Conservation (phyloP, 2,329 filamentous ascomycete species). For the Cladosporium sp. region DNA sequence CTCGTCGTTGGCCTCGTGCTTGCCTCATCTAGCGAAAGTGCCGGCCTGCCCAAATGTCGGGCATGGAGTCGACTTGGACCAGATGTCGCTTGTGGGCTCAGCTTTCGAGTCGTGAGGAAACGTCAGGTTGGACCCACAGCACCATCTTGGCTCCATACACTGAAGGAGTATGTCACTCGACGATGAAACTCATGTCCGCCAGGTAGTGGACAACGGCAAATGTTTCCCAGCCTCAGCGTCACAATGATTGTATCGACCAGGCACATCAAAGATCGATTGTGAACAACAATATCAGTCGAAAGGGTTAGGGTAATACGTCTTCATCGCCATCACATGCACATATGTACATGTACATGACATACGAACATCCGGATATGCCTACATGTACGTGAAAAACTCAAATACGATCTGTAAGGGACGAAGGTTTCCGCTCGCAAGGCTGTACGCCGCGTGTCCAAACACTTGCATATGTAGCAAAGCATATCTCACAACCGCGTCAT, state of each 20-base stretch:
- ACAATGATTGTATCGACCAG: background rate
- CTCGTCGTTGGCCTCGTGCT: background rate
- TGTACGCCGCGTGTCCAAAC: background rate
- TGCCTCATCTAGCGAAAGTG: background rate
- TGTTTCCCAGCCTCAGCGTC: background rate
- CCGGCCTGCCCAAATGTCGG: background rate
- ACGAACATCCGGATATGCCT: background rate
- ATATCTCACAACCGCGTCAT: background rate
- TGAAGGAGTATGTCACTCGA: background rate
- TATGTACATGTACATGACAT: background rate
- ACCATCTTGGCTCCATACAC: background rate
- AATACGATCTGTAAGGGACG: background rate
- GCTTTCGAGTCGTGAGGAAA: background rate
- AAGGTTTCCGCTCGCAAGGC: background rate
- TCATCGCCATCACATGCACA: background rate
- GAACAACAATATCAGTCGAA: background rate
- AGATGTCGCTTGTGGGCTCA: background rate
- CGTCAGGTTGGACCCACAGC: background rate
- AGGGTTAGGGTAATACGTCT: background rate
- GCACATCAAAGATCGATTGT: background rate
- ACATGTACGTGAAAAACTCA: background rate
- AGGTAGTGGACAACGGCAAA: background rate
- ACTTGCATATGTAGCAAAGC: background rate
- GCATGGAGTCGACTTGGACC: background rate
- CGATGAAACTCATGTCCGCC: background rate